Evolutionary conservation across 2,329 filamentous ascomycete species (phyloP).

Genomic region (Penicillium sp.): DNA sequence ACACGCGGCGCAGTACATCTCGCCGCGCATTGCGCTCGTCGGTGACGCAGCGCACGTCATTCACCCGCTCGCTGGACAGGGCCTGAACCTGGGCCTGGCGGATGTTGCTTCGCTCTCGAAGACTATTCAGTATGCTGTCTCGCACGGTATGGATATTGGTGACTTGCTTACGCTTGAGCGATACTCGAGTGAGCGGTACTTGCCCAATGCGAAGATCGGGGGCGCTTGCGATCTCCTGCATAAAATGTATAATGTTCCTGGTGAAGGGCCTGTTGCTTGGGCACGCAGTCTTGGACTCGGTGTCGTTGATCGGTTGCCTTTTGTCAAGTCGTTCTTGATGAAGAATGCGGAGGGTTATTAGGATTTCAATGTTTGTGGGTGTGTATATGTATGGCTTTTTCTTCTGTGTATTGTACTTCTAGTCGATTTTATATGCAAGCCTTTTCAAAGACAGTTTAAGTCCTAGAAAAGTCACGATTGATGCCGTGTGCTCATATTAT

Average conservation of each 20-base stretch:
- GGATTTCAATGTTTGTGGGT: neutral
- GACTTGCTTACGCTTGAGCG: constrained; percentile 72
- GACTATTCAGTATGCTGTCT: constrained; percentile 72
- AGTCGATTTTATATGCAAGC: constrained; percentile 8
- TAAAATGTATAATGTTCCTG: constrained; percentile 77
- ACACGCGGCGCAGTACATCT: constrained; percentile 90
- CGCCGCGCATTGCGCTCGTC: constrained; percentile 84
- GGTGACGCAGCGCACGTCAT: constrained; percentile 95
- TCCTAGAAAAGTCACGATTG: neutral
- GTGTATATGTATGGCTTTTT: constrained; percentile 4
- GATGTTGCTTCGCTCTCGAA: constrained; percentile 78
- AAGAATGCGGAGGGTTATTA: constrained; percentile 52
- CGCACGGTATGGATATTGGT: constrained; percentile 85
- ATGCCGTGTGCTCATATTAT: neutral
- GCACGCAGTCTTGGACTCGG: constrained; percentile 73
- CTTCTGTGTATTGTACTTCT: constrained; percentile 20
- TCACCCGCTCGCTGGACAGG: constrained; percentile 91
- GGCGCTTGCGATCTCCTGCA: constrained; percentile 82
- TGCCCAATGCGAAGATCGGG: constrained; percentile 76
- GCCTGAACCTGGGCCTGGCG: constrained; percentile 87
- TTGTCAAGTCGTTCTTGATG: constrained; percentile 86
- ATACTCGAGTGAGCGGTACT: constrained; percentile 79
- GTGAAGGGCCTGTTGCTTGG: constrained; percentile 74
- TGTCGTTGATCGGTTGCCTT: constrained; percentile 70
- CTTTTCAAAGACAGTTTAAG: neutral